Evolutionary conservation across 2,329 filamentous ascomycete species (phyloP).

Genomic region (Talaromyces sp.): DNA sequence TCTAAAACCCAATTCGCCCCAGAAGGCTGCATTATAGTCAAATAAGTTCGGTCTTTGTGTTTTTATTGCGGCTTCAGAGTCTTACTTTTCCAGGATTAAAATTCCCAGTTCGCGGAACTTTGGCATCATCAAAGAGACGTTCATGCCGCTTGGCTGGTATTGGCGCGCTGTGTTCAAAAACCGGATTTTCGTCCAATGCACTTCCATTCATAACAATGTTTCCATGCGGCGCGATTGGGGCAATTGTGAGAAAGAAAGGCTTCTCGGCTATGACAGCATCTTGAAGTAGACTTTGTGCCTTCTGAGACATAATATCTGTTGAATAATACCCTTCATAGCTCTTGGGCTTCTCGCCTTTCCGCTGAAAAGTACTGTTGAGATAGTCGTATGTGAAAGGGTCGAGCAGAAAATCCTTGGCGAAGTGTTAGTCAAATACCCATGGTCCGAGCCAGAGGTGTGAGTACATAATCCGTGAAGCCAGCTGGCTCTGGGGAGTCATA

Average conservation of each 20-base stretch:
- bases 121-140: slow-evolving; percentile 53
- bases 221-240: slow-evolving; percentile 61
- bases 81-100: slow-evolving; percentile 53
- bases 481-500: slow-evolving; percentile 54
- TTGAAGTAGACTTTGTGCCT: slow-evolving; percentile 54
- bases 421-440: too few species aligned
- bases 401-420: slow-evolving; percentile 46
- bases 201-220: slow-evolving; percentile 28
- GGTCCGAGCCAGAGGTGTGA: neutral
- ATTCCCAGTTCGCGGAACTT: slow-evolving; percentile 55
- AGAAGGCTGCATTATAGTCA: slow-evolving; percentile 19
- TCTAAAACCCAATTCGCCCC: slow-evolving; percentile 41
- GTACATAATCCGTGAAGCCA: slow-evolving; percentile 54
- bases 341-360: slow-evolving; percentile 51
- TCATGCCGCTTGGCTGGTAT: slow-evolving; percentile 50
- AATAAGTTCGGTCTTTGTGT: too few species aligned
- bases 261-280: slow-evolving; percentile 48
- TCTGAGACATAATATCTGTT: slow-evolving; percentile 54
- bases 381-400: slow-evolving; percentile 65
- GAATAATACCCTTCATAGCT: slow-evolving; percentile 51
- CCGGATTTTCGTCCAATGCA: slow-evolving; percentile 9
- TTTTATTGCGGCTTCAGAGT: too few species aligned
- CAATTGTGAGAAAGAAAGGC: slow-evolving; percentile 62
- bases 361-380: slow-evolving; percentile 56
- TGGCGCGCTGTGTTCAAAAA: slow-evolving; percentile 21